phyloP scores from a whole-genome alignment of 768 basidiomycete species.

The Leccinum ochraceum region DNA sequence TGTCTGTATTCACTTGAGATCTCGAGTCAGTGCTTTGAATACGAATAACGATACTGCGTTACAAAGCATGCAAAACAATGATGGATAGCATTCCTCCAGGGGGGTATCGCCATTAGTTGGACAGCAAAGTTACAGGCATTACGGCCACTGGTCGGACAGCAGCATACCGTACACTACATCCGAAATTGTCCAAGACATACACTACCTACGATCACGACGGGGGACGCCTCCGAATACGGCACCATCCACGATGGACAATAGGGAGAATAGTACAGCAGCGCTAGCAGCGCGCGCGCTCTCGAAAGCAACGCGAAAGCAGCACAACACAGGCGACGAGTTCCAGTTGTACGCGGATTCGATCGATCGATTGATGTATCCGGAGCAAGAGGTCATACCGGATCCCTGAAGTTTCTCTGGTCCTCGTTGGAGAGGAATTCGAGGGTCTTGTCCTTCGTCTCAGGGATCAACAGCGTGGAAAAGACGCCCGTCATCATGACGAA shows the following conservation, averaged over 20 bases:
- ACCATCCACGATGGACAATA: not conserved
- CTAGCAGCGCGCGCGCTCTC: not conserved
- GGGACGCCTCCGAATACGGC: not conserved
- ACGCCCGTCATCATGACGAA: conserved; percentile 82
- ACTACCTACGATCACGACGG: not conserved
- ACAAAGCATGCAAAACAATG: too few relatives aligned
- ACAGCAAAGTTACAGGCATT: not conserved
- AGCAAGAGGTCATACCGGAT: not conserved
- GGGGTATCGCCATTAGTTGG: not conserved
- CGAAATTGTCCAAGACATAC: not conserved
- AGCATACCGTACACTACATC: not conserved
- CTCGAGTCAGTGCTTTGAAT: too few relatives aligned
- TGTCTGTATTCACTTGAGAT: too few relatives aligned
- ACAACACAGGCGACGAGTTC: not conserved
- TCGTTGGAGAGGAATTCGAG: conserved; percentile 74
- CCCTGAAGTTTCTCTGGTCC: conserved; percentile 5
- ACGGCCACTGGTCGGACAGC: not conserved
- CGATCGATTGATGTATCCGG: not conserved
- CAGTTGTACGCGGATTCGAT: not conserved
- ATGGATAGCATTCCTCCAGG: too few relatives aligned
- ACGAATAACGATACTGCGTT: too few relatives aligned
- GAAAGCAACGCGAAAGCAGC: not conserved
- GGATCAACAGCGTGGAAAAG: conserved; percentile 72
- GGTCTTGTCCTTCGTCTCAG: conserved; percentile 64
- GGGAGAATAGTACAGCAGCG: not conserved